Evolutionary conservation across 257 asterid species (phyloP), one percentile per base, ranked within the genome.

Genomic region (Solanum lycopersicoides): DNA sequence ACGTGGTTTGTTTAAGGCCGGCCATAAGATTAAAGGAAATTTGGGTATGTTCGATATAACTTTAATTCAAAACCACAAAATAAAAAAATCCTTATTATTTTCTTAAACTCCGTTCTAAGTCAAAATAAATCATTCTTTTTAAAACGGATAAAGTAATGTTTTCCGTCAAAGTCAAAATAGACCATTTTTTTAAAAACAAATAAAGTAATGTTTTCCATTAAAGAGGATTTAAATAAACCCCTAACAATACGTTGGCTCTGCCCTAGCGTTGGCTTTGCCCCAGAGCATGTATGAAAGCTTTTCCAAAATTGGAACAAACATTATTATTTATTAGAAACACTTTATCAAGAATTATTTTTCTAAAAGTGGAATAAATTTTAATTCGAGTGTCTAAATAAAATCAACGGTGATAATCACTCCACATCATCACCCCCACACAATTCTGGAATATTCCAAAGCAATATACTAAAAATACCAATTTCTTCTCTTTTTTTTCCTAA

Each of bases 361-460:
- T 18, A 4, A 56, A 16, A 53, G 18, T 18, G 11, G 23, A 56
- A 56, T 16, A 56, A 56, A 56, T 56, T 7, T 56, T 56, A 56
- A 56, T 56, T 18, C 65, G 2, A 56, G 65, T 18, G n/a, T 56
- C 11, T 56, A 56, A 56, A 56, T 56, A 56, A 56, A 56, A 56
- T 56, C 7, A 56, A 56, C n/a, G 11, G 2, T 56, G 0, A 18
- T 2, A 3, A 59, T 21, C 28, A 7, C 25, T 59, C 66, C 66
- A 59, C 66, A 1, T 20, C 66, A 20, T 56, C 66, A 21, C 25
- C 23, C 63, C 12, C 66, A 8, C 25, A 59, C 25, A 59, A 59
- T 59, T 72, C 39, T 42, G 89, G 90, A 89, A 91, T 91, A 91
- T 91, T 89, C 93, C 87, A 65, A 83, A 21, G 88, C 88, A 84